Conservation (phyloP, 768 basidiomycete species). For the Galerina marginata region DNA sequence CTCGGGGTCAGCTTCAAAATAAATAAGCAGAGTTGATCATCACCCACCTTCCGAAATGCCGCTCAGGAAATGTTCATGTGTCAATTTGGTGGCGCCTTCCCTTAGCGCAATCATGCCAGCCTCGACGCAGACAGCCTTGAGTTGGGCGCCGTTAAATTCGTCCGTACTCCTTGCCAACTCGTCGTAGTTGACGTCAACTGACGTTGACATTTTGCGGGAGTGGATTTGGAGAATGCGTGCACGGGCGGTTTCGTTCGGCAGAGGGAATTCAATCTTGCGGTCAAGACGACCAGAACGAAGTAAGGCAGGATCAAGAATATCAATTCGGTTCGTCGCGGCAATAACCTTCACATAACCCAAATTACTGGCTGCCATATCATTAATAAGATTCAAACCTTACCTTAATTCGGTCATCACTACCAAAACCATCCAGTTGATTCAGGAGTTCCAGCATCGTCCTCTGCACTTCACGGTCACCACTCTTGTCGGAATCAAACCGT, state of each 20-base stretch:
- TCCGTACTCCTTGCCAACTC: conserved; percentile 97
- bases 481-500: conserved; percentile 98
- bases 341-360: conserved; percentile 70
- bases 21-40: conserved; percentile 6
- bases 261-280: conserved; percentile 97
- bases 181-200: conserved; percentile 91
- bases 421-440: conserved; percentile 98
- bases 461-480: conserved; percentile 99
- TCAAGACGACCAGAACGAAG: conserved; percentile 97
- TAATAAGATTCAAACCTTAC: conserved; percentile 42
- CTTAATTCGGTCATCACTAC: conserved; percentile 97
- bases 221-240: conserved; percentile 97
- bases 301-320: conserved; percentile 97
- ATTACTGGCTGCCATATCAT: conserved; percentile 5
- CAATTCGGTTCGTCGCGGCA: conserved; percentile 98
- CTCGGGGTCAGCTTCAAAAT: conserved; percentile 24
- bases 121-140: conserved; percentile 98
- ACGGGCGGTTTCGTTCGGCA: conserved; percentile 95
- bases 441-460: conserved; percentile 99
- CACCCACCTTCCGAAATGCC: conserved; percentile 83
- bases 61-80: conserved; percentile 95
- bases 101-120: conserved; percentile 98
- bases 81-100: conserved; percentile 87
- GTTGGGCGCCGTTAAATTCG: conserved; percentile 96
- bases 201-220: conserved; percentile 92